These are phyloP conservation scores for Amniculicola lignicola DNA, from an alignment of 495 filamentous ascomycete genomes.

Conservation along the genomic window DNA sequence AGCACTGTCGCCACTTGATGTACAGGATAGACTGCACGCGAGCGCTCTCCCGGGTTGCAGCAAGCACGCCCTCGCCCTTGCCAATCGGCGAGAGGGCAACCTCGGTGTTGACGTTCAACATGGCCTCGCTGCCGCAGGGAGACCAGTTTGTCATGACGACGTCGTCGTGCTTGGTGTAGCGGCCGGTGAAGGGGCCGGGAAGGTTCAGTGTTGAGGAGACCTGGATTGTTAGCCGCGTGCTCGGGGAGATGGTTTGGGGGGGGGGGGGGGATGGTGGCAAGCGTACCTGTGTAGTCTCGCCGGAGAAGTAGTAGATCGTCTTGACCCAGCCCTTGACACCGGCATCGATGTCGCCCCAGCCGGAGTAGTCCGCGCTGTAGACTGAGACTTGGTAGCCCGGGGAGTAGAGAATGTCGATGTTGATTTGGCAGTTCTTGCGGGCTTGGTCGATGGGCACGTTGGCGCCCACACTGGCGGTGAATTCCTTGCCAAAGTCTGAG, in stretches of 20 bases:
- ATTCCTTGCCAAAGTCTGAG: conserved; percentile 25
- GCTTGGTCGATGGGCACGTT: conserved; percentile 37
- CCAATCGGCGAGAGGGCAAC: conserved; percentile 27
- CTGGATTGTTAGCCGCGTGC: conserved; percentile 4
- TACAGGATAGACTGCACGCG: conserved; percentile 38
- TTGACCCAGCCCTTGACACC: conserved; percentile 46
- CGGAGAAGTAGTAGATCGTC: conserved; percentile 51
- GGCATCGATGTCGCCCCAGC: conserved; percentile 44
- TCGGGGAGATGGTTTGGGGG: neutral
- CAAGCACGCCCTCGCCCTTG: conserved; percentile 34
- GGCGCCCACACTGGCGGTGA: conserved; percentile 44
- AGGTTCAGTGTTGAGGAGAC: conserved; percentile 8
- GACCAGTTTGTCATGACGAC: conserved; percentile 30
- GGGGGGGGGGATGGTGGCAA: too few relatives aligned
- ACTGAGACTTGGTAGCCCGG: conserved; percentile 49
- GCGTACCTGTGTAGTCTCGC: conserved; percentile 35
- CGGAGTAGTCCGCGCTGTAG: conserved; percentile 49
- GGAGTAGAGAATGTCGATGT: conserved; percentile 47
- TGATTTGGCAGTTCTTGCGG: conserved; percentile 52
- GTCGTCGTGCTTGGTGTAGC: conserved; percentile 35
- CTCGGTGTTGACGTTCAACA: conserved; percentile 38
- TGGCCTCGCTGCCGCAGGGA: conserved; percentile 30
- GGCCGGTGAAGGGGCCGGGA: conserved; percentile 23
- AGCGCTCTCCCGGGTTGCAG: conserved; percentile 37
- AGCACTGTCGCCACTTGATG: conserved; percentile 34